Base-by-base conservation (phyloP, 75 land plant genomes). In the Pinus albicaulis region DNA sequence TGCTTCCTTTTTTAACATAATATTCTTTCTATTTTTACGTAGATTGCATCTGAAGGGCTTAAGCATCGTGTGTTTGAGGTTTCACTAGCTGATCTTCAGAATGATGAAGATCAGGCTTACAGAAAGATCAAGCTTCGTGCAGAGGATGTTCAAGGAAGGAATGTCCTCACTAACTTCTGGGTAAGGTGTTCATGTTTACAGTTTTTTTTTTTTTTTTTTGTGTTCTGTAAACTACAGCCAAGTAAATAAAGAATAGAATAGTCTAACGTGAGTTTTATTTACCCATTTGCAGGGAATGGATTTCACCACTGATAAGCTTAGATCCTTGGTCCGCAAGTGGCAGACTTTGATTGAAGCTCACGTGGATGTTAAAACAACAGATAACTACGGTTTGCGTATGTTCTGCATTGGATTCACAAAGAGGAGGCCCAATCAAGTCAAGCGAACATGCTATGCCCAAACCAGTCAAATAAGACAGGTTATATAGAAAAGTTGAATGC, bases 91-190 rank as follows among this genome's bases (percentile, higher is more conserved):
- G 98, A 95, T 78, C 91, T 95, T 24, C 93, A 95, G 41, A 55
- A 75, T 23, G 96, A 93, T 74, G 98, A 95, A 56, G 96, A 95
- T 52, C 93, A 92, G 57, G 77, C 93, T 25, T 86, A 77, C 86
- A 86, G 95, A 53, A 94, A 94, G 84, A 92, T 94, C 70, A 80
- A 90, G 19, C 82, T 94, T 56, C 79, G 95, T 31, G 98, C 91
- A 44, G 98, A 95, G 63, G 98, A 96, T 86, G 94, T 96, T 17
- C 99, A 96, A 80, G 95, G 98, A 56, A 91, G 80, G 85, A 92
- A 96, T 76, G 99, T 96, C 15, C 95, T 96, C 34, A 96, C 99
- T 4, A 94, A 92, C 77, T 92, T 95, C 77, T 92, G 98, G 95
- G 94, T 91, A 85, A 69, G 69, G 7, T 23, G 38, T 20, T 5